phyloP scores from a whole-genome alignment of 805 yeast species.

The Metschnikowia shivogae region DNA sequence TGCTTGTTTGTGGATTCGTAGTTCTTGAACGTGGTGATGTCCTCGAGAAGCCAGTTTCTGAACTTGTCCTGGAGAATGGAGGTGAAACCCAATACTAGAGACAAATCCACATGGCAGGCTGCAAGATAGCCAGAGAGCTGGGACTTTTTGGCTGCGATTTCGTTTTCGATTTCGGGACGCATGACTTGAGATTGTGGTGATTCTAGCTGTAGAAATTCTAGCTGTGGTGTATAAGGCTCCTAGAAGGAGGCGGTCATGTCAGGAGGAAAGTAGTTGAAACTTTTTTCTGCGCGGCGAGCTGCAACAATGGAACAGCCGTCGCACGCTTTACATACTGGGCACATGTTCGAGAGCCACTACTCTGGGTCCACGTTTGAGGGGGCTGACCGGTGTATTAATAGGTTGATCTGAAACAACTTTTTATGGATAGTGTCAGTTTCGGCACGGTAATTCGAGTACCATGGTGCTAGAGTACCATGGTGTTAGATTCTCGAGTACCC shows the following conservation, averaged over 20 bases:
- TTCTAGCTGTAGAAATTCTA: neutral
- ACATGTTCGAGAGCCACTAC: too few species aligned
- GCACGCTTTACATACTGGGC: neutral
- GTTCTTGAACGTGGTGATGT: conserved; percentile 30
- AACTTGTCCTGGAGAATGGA: conserved; percentile 47
- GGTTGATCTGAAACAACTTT: too few species aligned
- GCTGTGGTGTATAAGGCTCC: neutral
- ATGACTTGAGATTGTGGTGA: neutral
- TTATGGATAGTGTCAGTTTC: too few species aligned
- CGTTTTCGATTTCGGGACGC: conserved; percentile 7
- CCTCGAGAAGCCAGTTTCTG: conserved; percentile 35
- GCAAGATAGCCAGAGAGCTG: conserved; percentile 26
- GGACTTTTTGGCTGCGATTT: conserved; percentile 17
- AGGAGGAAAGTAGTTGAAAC: conserved; percentile 1
- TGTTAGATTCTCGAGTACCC: too few species aligned
- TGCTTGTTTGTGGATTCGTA: conserved; percentile 6
- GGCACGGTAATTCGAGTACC: too few species aligned
- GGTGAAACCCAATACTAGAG: conserved; percentile 46
- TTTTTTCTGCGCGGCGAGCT: neutral
- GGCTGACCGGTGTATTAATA: too few species aligned
- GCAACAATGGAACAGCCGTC: neutral
- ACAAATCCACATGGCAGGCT: conserved; percentile 31
- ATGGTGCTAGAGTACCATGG: too few species aligned
- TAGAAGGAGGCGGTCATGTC: conserved; percentile 1
- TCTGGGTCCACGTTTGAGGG: too few species aligned